Percentiles rank a stretch among this genome's conserved stretches.
Evolutionary conservation across 179 eudicot species (phyloP).

Genomic region (Corrigiola litoralis): DNA sequence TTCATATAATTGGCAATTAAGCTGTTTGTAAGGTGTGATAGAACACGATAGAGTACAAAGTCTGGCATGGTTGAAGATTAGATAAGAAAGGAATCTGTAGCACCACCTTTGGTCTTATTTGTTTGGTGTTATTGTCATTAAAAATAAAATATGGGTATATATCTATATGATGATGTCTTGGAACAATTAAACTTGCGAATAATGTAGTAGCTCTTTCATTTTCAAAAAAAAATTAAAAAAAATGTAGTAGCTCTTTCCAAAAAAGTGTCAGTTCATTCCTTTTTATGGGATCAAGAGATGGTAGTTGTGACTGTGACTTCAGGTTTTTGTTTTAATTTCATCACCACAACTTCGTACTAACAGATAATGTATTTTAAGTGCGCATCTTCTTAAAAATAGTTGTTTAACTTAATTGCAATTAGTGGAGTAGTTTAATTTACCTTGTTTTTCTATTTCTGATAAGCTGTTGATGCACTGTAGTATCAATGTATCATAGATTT

Average conservation of each 20-base stretch:
- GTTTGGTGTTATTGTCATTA: conserved; percentile 9
- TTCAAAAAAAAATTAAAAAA: neutral
- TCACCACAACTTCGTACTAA: too few species aligned
- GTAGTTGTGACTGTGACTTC: neutral
- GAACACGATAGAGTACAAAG: neutral
- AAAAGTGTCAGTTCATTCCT: neutral
- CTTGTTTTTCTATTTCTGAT: too few species aligned
- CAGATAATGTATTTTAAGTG: too few species aligned
- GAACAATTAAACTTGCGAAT: neutral
- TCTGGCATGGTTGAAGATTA: neutral
- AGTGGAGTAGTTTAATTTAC: too few species aligned
- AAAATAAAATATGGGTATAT: neutral
- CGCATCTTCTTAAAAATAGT: too few species aligned
- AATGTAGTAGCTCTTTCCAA: conserved; percentile 12
- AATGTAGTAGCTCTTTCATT: neutral
- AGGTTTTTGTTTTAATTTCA: too few species aligned
- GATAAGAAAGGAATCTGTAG: conserved; percentile 21
- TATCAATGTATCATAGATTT: too few species aligned
- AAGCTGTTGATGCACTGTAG: too few species aligned
- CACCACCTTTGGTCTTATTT: conserved; percentile 7
- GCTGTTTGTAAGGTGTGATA: conserved; percentile 11
- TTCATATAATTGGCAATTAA: neutral
- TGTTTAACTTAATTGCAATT: too few species aligned
- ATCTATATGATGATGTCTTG: neutral
- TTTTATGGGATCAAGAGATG: conserved; percentile 23